phyloP scores from a whole-genome alignment of 306 rosid species.

The Crotalaria pallida region DNA sequence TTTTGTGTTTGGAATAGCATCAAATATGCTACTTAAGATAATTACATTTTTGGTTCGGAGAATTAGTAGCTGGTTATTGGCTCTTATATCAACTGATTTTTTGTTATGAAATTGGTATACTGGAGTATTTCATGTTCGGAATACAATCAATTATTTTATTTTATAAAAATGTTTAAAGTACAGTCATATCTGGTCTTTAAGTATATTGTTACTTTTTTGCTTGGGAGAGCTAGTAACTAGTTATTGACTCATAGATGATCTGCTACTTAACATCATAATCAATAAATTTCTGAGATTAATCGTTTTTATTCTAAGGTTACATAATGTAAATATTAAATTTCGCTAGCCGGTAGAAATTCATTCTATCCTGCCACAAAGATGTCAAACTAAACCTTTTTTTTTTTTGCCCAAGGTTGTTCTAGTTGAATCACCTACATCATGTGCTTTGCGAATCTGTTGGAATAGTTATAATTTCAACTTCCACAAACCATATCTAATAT shows the following conservation, averaged over 20 bases:
- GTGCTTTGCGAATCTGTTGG: neutral
- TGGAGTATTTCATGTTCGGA: no score
- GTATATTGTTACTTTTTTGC: neutral
- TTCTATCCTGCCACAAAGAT: neutral
- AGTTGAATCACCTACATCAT: slow-evolving; percentile 8
- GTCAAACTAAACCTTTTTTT: neutral
- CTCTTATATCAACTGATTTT: no score
- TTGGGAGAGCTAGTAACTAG: neutral
- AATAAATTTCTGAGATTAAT: neutral
- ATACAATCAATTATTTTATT: no score
- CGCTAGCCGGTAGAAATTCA: neutral
- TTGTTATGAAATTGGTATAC: no score
- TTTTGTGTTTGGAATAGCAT: neutral
- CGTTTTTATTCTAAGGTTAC: neutral
- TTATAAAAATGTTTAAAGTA: no score
- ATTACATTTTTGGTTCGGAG: slow-evolving; percentile 8
- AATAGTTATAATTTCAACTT: neutral
- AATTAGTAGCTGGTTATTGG: neutral
- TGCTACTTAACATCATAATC: neutral
- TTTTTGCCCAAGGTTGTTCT: neutral
- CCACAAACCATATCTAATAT: neutral
- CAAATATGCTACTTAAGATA: neutral
- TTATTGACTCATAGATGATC: neutral
- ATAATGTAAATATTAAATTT: neutral
- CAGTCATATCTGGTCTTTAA: no score